Evolutionary conservation across 108 stramenopile species (phyloP), one percentile per base, ranked within the genome.

Genomic region (Parietichytrium sp.): DNA sequence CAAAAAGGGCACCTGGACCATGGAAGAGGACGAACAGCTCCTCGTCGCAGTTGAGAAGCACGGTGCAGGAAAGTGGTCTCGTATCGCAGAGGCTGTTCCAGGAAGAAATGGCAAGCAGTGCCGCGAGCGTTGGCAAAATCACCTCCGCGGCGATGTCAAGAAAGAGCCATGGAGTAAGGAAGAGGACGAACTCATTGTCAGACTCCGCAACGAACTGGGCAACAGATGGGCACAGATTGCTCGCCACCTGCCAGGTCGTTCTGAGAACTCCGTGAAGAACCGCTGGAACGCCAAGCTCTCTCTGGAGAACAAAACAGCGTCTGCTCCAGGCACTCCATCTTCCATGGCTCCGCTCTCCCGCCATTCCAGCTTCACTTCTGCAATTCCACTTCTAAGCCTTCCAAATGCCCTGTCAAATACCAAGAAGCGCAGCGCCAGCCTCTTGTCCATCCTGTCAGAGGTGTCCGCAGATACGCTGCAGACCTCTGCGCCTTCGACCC

Each of bases 101-200:
- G 84, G 84, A 18, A 82, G 85, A 4, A 83, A 49, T 7, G 89
- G 87, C 47, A 89, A 89, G 54, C 82, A 86, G 83, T 86, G 86
- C 55, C 80, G 86, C 38, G 86, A 86, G 31, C 36, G 86, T 3
- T 87, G 84, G 83, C 83, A 87, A 38, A 84, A 87, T 52, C 86
- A 87, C 42, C 81, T 87, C 48, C 54, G 82, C 23, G 81, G 81
- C 27, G 47, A 29, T 45, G 80, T 87, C 16, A 82, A 82, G 30
- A 87, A 84, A 54, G 78, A 80, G 12, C 48, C 81, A 10, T 87
- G 86, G 86, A 81, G 81, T 1, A 31, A 51, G 33, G 86, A 87
- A 52, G 86, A 87, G 50, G 86, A 87, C 53, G 30, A 31, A 13
- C 16, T 51, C 15, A 79, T 87, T 51, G 26, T 87, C 8, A 31